phyloP scores from a whole-genome alignment of 305 asterid species.

The Ilex paraguariensis region DNA sequence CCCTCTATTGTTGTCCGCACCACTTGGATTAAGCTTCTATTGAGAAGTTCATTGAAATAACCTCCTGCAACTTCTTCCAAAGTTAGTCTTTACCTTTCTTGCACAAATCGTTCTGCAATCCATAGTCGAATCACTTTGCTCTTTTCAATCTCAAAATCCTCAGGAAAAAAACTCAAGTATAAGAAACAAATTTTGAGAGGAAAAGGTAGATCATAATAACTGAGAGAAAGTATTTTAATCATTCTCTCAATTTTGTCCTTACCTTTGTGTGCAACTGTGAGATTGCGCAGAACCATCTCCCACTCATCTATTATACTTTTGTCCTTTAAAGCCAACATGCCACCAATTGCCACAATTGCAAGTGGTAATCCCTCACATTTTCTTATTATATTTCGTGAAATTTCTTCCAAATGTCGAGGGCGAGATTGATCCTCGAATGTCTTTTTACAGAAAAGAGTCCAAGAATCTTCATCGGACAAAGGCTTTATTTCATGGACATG shows the following conservation, averaged over 20 bases:
- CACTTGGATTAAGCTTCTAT: conserved; percentile 22
- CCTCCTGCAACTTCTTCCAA: conserved; percentile 31
- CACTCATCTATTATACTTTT: conserved; percentile 10
- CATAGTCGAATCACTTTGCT: conserved; percentile 20
- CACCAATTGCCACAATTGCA: too few species aligned
- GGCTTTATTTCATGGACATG: conserved; percentile 14
- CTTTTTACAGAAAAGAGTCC: conserved; percentile 30
- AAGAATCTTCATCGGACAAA: conserved; percentile 19
- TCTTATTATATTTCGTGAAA: conserved; percentile 18
- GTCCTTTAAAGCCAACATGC: too few species aligned
- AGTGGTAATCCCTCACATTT: conserved; percentile 7
- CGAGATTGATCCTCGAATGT: conserved; percentile 18
- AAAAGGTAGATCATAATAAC: conserved; percentile 23
- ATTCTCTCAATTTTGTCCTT: conserved; percentile 19
- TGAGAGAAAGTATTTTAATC: conserved; percentile 19
- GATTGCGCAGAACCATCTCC: conserved; percentile 17
- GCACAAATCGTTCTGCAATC: conserved; percentile 29
- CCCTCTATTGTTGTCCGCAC: conserved; percentile 18
- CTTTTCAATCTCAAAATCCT: conserved; percentile 22
- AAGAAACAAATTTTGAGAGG: not conserved
- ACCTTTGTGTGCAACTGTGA: conserved; percentile 22
- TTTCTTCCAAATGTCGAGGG: conserved; percentile 20
- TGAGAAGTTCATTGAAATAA: conserved; percentile 28
- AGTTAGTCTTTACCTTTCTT: conserved; percentile 19
- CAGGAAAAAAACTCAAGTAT: conserved; percentile 8